Percentiles rank a stretch among this genome's conserved stretches.
Evolutionary conservation across 371 early-diverging fungal genomes (phyloP).

Genomic region (Massospora cicadina): DNA sequence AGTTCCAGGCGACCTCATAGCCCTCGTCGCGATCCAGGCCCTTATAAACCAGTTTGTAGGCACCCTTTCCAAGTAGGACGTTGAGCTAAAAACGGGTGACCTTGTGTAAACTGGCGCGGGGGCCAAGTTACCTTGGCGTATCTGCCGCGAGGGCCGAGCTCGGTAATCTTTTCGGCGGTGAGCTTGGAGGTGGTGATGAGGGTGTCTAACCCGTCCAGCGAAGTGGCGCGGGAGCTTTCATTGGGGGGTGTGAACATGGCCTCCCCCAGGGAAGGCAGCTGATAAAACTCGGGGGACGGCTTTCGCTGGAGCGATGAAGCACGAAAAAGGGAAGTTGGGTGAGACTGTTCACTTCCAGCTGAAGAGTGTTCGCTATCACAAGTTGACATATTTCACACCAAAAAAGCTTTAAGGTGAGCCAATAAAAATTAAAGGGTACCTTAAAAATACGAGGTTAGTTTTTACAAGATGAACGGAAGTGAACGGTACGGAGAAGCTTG

Average conservation of each 20-base stretch:
- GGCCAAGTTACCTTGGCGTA: slow-evolving; percentile 35
- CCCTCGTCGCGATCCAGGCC: slow-evolving; percentile 84
- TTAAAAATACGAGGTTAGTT: background rate
- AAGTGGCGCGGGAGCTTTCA: background rate
- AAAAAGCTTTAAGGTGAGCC: background rate
- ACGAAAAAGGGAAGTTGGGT: background rate
- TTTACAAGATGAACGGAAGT: background rate
- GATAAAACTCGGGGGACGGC: background rate
- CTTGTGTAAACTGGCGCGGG: slow-evolving; percentile 1
- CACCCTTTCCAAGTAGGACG: slow-evolving; percentile 43
- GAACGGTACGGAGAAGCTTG: background rate
- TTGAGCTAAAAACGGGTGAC: slow-evolving; percentile 20
- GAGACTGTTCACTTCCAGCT: background rate
- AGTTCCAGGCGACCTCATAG: slow-evolving; percentile 88
- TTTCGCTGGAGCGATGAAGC: background rate
- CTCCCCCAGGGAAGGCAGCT: background rate
- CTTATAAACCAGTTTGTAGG: slow-evolving; percentile 83
- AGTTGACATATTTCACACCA: background rate
- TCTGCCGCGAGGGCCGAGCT: slow-evolving; percentile 44
- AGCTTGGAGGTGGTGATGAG: slow-evolving; percentile 18
- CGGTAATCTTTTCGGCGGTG: slow-evolving; percentile 43
- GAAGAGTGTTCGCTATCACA: background rate
- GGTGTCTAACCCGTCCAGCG: background rate
- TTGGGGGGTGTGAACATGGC: background rate
- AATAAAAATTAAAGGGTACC: background rate